Evolutionary conservation across 371 early-diverging fungal species (phyloP), one percentile per base, ranked within the genome.

Genomic region (Rhizomucor pusillus): DNA sequence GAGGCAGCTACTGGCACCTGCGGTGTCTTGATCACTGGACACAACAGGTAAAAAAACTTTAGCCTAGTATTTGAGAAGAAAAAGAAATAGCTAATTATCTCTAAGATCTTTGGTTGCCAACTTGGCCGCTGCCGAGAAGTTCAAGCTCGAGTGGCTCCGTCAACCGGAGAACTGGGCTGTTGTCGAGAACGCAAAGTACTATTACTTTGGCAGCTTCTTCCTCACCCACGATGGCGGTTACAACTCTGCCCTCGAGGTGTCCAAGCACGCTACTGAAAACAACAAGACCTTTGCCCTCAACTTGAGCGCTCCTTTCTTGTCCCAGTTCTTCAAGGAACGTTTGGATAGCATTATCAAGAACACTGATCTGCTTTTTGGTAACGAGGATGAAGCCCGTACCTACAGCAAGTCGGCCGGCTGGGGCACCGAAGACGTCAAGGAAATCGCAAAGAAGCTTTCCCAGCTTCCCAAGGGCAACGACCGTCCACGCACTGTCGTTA

Each of bases 251-350:
- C 67, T 90, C 62, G 75, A 80, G 22, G 79, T 96, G 45, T 95
- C 94, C 62, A 80, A 92, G 78, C 90, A 98, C 61, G 94, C 96
- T 52, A 84, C 89, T 56, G 84, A 79, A 43, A 81, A 67, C 65
- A 67, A 72, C 66, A 77, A 82, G 86, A 65, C 73, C 44, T 91
- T 95, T 69, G 79, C 85, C 52, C 81, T 94, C 80, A 98, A 98
- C 84, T 69, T 98, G 67, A 94, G 94, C 51, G 98, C 98, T 34
- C 95, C 96, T 43, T 98, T 95, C 81, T 80, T 96, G 51, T 80
- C 92, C 46, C 90, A 93, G 75, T 93, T 95, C 87, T 96, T 94
- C 85, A 90, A 82, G 72, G 79, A 87, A 50, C 85, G 81, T 52
- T 65, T 96, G 59, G 87, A 90, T 56, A 80, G 81, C 54, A 75